These are phyloP conservation scores for Schizophyllum amplum DNA, from an alignment of 1,284 basidiomycete genomes.

Conservation along the genomic window DNA sequence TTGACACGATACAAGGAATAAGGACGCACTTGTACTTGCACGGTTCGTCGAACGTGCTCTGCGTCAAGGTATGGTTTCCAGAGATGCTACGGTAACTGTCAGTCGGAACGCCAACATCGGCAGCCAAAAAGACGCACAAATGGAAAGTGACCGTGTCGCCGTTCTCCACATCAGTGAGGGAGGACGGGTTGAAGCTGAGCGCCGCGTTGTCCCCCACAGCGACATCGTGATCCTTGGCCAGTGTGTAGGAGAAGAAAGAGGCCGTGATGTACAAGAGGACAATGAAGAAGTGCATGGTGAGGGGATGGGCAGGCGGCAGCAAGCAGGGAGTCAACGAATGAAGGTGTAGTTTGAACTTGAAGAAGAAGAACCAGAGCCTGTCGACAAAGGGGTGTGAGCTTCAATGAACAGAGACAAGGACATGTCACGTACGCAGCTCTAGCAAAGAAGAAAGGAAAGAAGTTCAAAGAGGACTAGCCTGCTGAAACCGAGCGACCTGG, in stretches of 20 bases:
- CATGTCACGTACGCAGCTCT: background rate
- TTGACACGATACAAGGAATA: background rate
- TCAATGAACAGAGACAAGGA: background rate
- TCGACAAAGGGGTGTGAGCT: background rate
- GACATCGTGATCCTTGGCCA: slow-evolving; percentile 27
- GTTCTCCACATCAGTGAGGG: slow-evolving; percentile 7
- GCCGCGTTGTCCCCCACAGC: slow-evolving; percentile 37
- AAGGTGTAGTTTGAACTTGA: background rate
- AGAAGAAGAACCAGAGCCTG: background rate
- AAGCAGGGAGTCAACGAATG: background rate
- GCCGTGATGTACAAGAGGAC: slow-evolving; percentile 28
- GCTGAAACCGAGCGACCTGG: background rate
- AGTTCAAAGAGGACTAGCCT: background rate
- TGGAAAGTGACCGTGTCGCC: slow-evolving; percentile 50
- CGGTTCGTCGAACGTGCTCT: slow-evolving; percentile 48
- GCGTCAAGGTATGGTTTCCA: slow-evolving; percentile 43
- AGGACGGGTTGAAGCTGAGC: slow-evolving; percentile 36
- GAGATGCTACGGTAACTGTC: slow-evolving; percentile 19
- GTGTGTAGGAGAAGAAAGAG: slow-evolving; percentile 32
- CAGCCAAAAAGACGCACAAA: slow-evolving; percentile 28
- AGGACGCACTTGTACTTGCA: slow-evolving; percentile 21
- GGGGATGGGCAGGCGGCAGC: slow-evolving; percentile 7
- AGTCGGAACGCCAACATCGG: background rate
- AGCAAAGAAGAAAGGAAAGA: background rate
- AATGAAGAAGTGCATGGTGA: slow-evolving; percentile 41